Evolutionary conservation across 2,329 filamentous ascomycete genomes (phyloP).

Genomic region (Ambrosiella beaveri): DNA sequence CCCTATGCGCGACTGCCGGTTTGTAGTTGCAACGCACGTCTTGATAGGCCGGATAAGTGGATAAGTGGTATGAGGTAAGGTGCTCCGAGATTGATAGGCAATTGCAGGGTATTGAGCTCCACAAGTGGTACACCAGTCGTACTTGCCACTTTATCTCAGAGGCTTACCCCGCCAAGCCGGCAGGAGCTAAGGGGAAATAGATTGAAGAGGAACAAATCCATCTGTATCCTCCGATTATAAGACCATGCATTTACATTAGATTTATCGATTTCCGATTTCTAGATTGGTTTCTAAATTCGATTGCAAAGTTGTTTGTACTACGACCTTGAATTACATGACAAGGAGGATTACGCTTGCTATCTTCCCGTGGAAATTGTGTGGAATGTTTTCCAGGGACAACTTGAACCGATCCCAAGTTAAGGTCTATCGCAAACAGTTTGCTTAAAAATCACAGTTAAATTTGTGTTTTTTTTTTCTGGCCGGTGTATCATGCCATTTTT

Average conservation of each 20-base stretch:
- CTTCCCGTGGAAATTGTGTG: not conserved
- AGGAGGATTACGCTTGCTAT: not conserved
- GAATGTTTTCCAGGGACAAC: not conserved
- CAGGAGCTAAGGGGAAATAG: not conserved
- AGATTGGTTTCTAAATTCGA: not conserved
- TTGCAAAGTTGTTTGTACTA: not conserved
- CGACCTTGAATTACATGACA: not conserved
- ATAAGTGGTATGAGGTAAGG: not conserved
- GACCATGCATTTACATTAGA: not conserved
- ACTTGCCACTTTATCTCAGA: constrained; percentile 1
- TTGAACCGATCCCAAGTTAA: not conserved
- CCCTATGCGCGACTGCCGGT: not conserved
- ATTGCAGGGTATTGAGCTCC: not conserved
- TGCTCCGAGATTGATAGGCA: not conserved
- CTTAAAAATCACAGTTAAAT: not conserved
- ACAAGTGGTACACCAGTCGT: not conserved
- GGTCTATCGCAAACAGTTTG: not conserved
- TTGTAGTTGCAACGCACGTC: not conserved
- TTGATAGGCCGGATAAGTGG: constrained; percentile 1
- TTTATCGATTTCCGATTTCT: not conserved
- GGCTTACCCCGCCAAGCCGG: not conserved
- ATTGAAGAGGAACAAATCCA: not conserved
- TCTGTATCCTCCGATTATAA: not conserved
- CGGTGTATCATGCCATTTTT: too few species aligned
- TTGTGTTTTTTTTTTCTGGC: not conserved